A percentile compares a stretch with the other conserved stretches of the same genome.
Evolutionary conservation across 257 asterid species (phyloP).

Genomic region (Petrea volubilis): DNA sequence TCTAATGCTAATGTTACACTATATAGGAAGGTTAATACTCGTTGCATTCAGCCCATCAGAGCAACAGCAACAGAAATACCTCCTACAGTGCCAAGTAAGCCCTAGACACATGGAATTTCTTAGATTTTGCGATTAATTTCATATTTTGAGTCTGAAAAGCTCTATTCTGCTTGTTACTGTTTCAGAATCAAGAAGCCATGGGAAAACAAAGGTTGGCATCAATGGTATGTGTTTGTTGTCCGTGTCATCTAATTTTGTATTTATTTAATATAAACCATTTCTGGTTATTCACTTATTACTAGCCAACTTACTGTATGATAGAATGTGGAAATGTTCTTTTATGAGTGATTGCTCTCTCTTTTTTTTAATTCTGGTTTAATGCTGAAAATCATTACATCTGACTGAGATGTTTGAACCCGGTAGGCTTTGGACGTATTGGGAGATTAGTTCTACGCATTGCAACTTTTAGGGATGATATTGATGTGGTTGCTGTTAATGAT

Average conservation of each 20-base stretch:
- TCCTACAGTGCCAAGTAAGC: slow-evolving; percentile 68
- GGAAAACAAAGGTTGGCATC: slow-evolving; percentile 79
- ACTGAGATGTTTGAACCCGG: slow-evolving; percentile 17
- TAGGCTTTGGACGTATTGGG: slow-evolving; percentile 98
- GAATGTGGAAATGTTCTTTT: neutral
- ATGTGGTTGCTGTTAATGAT: slow-evolving; percentile 96
- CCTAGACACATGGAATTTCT: neutral
- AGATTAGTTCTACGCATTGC: slow-evolving; percentile 87
- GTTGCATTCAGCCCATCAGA: slow-evolving; percentile 50
- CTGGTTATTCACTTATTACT: neutral
- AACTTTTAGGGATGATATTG: slow-evolving; percentile 86
- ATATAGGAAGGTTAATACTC: slow-evolving; percentile 40
- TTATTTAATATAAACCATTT: neutral
- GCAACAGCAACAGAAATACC: slow-evolving; percentile 86
- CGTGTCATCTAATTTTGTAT: neutral
- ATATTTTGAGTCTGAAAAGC: slow-evolving; percentile 23
- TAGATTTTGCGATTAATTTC: neutral
- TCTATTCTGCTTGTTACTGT: slow-evolving; percentile 4
- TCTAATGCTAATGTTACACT: neutral
- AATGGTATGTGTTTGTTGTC: slow-evolving; percentile 57
- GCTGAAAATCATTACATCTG: slow-evolving; percentile 3
- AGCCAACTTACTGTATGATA: neutral
- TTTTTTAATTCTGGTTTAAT: neutral
- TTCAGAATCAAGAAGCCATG: slow-evolving; percentile 62
- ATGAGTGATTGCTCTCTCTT: neutral